Percentiles rank a stretch among this genome's conserved stretches.
phyloP scores from a whole-genome alignment of 129 eudicot species.

The Saposhnikovia divaricata region DNA sequence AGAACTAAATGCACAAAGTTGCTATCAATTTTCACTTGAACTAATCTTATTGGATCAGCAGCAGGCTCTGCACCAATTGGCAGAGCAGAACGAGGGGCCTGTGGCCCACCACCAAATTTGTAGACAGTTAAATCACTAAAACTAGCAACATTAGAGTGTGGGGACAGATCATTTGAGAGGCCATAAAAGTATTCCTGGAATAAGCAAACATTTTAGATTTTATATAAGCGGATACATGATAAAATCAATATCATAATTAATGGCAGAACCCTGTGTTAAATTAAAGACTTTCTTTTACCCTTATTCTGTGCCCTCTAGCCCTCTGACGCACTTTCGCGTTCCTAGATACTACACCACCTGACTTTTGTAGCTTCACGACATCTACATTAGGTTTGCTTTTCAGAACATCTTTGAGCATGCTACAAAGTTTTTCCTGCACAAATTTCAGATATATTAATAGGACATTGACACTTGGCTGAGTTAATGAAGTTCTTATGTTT shows the following conservation, averaged over 20 bases:
- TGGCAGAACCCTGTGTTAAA: background rate
- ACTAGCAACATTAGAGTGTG: constrained; percentile 74
- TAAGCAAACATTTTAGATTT: background rate
- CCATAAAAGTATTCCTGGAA: constrained; percentile 92
- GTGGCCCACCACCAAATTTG: constrained; percentile 91
- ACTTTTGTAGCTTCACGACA: constrained; percentile 93
- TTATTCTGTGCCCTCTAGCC: constrained; percentile 61
- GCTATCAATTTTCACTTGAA: constrained; percentile 54
- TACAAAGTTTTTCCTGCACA: constrained; percentile 88
- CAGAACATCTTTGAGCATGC: constrained; percentile 83
- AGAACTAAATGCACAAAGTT: constrained; percentile 76
- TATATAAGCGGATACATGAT: background rate
- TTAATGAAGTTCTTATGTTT: background rate
- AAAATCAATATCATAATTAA: background rate
- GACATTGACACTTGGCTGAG: background rate
- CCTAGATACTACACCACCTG: constrained; percentile 95
- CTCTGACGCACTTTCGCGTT: constrained; percentile 67
- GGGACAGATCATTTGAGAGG: constrained; percentile 82
- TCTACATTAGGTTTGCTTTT: constrained; percentile 77
- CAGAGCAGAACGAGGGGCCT: constrained; percentile 94
- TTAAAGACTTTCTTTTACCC: constrained; percentile 38
- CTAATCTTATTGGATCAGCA: constrained; percentile 84
- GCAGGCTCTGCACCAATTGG: constrained; percentile 97
- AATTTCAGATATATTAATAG: background rate
- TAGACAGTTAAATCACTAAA: constrained; percentile 72